A percentile compares a stretch with the other conserved stretches of the same genome.
Evolutionary conservation across 2,329 filamentous ascomycete species (phyloP).

Genomic region (Hypoxylon sp.): DNA sequence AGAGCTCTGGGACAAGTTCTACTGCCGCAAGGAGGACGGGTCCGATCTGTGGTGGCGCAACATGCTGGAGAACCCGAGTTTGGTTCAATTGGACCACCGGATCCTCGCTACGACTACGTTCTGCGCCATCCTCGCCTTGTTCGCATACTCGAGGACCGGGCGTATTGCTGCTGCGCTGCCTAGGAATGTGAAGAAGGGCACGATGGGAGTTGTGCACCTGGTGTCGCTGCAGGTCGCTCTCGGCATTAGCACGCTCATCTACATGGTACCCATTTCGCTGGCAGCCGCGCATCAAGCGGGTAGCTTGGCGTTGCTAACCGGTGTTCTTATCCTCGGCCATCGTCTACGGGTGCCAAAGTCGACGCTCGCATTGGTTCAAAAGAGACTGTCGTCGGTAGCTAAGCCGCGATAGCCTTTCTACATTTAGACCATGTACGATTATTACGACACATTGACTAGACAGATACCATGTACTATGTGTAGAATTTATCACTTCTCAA

Average conservation of each 20-base stretch:
- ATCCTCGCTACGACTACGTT: conserved; percentile 93
- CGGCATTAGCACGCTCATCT: conserved; percentile 91
- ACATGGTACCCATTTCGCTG: conserved; percentile 90
- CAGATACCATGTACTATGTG: conserved; percentile 43
- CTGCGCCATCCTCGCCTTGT: conserved; percentile 82
- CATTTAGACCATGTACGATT: conserved; percentile 19
- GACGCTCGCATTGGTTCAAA: conserved; percentile 72
- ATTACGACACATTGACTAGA: conserved; percentile 25
- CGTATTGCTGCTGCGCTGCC: conserved; percentile 72
- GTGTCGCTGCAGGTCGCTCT: conserved; percentile 85
- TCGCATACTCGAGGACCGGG: conserved; percentile 82
- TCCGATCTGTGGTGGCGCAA: conserved; percentile 97
- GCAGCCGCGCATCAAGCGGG: conserved; percentile 95
- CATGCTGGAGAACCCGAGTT: conserved; percentile 94
- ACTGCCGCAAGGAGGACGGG: conserved; percentile 82
- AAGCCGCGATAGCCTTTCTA: conserved; percentile 35
- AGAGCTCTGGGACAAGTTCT: conserved; percentile 89
- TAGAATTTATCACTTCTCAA: conserved; percentile 44
- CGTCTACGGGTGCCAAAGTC: conserved; percentile 80
- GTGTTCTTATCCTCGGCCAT: conserved; percentile 83
- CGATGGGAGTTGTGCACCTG: conserved; percentile 86
- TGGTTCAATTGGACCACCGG: conserved; percentile 96
- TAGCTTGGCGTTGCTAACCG: conserved; percentile 85
- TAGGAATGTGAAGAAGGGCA: conserved; percentile 74
- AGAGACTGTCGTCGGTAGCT: conserved; percentile 57